Evolutionary conservation across 1,284 basidiomycete genomes (phyloP).

Genomic region (Tilletia horrida): DNA sequence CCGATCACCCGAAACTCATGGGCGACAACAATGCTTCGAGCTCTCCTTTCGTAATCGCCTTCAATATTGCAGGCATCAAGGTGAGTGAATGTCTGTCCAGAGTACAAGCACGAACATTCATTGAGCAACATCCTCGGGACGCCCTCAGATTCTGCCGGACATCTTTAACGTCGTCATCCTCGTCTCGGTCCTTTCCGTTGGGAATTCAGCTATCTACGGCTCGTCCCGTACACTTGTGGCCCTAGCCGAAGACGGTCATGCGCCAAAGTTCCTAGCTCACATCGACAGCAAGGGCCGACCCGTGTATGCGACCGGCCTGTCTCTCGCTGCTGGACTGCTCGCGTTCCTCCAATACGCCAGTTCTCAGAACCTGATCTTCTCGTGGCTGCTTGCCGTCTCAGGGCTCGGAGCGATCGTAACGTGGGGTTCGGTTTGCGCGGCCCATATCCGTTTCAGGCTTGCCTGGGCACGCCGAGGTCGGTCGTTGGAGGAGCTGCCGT

Average conservation of each 20-base stretch:
- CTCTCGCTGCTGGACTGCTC: conserved; percentile 43
- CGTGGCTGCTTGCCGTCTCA: conserved; percentile 59
- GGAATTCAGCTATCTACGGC: conserved; percentile 56
- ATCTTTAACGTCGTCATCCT: conserved; percentile 60
- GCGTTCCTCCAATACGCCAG: conserved; percentile 45
- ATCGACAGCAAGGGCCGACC: conserved; percentile 61
- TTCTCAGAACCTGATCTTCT: conserved; percentile 54
- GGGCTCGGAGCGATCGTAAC: conserved; percentile 61
- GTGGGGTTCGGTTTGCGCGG: conserved; percentile 49
- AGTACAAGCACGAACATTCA: too few species aligned
- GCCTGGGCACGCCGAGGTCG: conserved; percentile 60
- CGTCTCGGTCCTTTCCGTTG: conserved; percentile 56
- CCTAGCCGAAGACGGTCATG: conserved; percentile 55
- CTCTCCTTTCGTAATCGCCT: conserved; percentile 37
- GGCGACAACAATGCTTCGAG: conserved; percentile 28
- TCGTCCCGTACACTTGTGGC: conserved; percentile 56
- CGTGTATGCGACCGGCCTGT: conserved; percentile 55
- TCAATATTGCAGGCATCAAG: conserved; percentile 25
- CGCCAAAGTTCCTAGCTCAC: conserved; percentile 56
- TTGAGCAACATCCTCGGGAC: conserved; percentile 55
- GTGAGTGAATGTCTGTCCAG: conserved; percentile 17
- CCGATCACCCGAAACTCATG: conserved; percentile 29
- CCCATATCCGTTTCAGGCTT: conserved; percentile 58
- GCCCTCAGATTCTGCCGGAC: conserved; percentile 57
- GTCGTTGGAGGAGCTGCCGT: conserved; percentile 59